A percentile compares a stretch with the other conserved stretches of the same genome.
Evolutionary conservation across 441 rosid species (phyloP).

Genomic region (Manihot esculenta): DNA sequence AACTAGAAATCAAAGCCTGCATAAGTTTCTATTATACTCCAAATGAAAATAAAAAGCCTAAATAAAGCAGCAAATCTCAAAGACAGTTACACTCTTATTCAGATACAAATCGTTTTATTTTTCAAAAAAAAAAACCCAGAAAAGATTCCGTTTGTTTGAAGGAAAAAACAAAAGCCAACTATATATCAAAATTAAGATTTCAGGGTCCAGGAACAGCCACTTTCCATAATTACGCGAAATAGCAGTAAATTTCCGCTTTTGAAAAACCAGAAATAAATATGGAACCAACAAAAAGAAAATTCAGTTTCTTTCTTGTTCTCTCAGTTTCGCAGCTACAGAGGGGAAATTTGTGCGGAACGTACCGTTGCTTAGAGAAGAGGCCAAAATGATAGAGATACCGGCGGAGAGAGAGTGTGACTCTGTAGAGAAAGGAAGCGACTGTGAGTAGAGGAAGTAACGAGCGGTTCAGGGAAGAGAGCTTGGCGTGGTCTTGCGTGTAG

Average conservation of each 20-base stretch:
- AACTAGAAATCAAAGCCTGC: background rate
- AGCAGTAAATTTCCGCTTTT: too few species aligned
- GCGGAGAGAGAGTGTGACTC: slow-evolving; percentile 53
- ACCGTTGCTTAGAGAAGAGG: slow-evolving; percentile 53
- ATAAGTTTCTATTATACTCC: background rate
- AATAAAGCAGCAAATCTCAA: background rate
- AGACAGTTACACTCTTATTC: background rate
- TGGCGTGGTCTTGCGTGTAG: slow-evolving; percentile 44
- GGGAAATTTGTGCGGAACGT: background rate
- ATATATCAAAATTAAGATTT: too few species aligned
- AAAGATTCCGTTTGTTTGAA: background rate
- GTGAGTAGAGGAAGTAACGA: slow-evolving; percentile 62
- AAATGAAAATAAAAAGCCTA: background rate
- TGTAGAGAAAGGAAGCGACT: slow-evolving; percentile 56
- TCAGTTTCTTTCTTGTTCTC: background rate
- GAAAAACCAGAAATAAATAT: too few species aligned
- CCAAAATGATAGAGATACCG: slow-evolving; percentile 48
- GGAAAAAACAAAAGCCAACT: background rate
- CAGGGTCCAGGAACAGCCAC: too few species aligned
- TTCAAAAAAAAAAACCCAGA: too few species aligned
- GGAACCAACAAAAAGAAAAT: background rate
- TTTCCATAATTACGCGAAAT: too few species aligned
- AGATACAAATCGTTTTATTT: too few species aligned
- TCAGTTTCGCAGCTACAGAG: background rate
- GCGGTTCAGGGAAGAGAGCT: slow-evolving; percentile 49